Evolutionary conservation across 176 grass and related monocot species (phyloP), one percentile per base, ranked within the genome.

Genomic region (Typha latifolia): DNA sequence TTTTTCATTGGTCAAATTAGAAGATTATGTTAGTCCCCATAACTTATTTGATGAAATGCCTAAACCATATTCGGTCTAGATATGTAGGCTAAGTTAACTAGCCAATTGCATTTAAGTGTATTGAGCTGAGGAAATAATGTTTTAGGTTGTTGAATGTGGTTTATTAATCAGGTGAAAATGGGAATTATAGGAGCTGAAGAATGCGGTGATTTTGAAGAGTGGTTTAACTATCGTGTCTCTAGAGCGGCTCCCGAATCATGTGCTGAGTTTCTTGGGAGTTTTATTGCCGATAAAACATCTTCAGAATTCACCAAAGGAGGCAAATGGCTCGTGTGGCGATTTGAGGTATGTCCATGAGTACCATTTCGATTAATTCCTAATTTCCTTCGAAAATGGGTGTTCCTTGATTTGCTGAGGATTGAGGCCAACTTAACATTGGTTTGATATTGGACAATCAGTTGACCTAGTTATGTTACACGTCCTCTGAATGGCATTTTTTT

Each of bases 301-400:
- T 84, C 80, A 29, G 68, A 97, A 77, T 97, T 92, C 83, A 70
- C 87, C 81, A 90, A 83, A 80, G 93, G 93, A 49, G 93, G 93
- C 82, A 97, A 92, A 49, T 97, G 93, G 93, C 88, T 97, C 24
- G 88, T 97, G 9, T 97, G 93, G 93, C 91, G 87, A 71, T 97
- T 81, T 20, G 93, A 97, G 93, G 93, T 97, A 68, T 57, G 10
- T 56, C 4, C 23, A 47, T 63, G 16, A 68, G 11, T 34, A 47
- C 13, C n/a, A 0, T 63, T 32, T 31, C 37, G 29, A 49, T 34
- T 47, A 43, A 22, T 34, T 48, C 52, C 13, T 69, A 10, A 10
- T 4, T 55, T 18, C 49, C 16, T 37, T 37, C 5, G 34, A 37
- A 37, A 37, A 37, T 37, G 34, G 2, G 34, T 37, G 34, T 37